A percentile compares a stretch with the other conserved stretches of the same genome.
phyloP scores from a whole-genome alignment of 163 green algal genomes.

The Scenedesmus sp. region DNA sequence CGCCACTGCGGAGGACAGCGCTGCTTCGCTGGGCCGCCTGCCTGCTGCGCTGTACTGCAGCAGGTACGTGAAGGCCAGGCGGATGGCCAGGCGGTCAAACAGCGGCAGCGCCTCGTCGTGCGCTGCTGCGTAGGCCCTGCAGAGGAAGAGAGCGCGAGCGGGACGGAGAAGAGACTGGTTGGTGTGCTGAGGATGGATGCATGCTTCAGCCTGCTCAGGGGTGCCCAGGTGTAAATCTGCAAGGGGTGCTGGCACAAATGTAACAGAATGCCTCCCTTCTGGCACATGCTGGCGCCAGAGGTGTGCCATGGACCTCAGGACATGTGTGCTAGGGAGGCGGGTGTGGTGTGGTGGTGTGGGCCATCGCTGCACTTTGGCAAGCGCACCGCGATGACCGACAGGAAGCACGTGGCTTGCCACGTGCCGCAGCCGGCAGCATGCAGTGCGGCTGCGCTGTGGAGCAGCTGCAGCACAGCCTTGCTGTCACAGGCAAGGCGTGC shows the following conservation, averaged over 20 bases:
- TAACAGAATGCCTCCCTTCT: too few relatives aligned
- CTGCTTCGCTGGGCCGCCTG: slow-evolving; percentile 4
- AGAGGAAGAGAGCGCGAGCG: background rate
- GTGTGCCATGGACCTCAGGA: too few relatives aligned
- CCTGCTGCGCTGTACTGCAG: slow-evolving; percentile 50
- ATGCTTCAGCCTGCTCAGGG: background rate
- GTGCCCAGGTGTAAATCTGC: too few relatives aligned
- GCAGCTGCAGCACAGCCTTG: too few relatives aligned
- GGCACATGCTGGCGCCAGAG: too few relatives aligned
- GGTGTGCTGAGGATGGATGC: background rate
- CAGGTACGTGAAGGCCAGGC: slow-evolving; percentile 54
- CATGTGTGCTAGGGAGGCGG: too few relatives aligned
- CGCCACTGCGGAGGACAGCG: slow-evolving; percentile 26
- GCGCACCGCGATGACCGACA: too few relatives aligned
- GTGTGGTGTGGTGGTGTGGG: too few relatives aligned
- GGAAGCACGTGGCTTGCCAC: background rate
- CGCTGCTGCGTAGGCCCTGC: slow-evolving; percentile 46
- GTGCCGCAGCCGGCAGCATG: background rate
- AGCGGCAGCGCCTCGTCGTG: slow-evolving; percentile 43
- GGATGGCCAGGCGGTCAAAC: slow-evolving; percentile 49
- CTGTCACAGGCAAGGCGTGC: too few relatives aligned
- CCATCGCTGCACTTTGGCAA: too few relatives aligned
- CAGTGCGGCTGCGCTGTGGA: background rate
- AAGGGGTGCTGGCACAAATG: background rate
- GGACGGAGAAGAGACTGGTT: background rate